Base-by-base conservation (phyloP, 768 basidiomycete species). In the Collybia sp. region DNA sequence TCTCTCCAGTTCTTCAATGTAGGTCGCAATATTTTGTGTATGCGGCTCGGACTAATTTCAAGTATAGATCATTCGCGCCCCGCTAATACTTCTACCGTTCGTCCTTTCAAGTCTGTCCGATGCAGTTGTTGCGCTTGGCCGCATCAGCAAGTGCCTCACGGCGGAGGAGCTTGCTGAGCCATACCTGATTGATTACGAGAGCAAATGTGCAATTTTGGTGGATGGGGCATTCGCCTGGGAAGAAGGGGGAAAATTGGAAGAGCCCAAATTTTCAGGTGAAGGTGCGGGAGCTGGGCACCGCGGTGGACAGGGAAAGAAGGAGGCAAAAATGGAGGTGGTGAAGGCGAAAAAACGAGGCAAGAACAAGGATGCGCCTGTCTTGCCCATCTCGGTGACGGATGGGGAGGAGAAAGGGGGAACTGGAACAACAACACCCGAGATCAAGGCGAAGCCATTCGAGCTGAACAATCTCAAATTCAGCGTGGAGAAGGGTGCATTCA, bases 1-100 rank as follows among this genome's bases (percentile, higher is more conserved):
- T 73, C 76, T 5, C 59, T 84, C 16, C 80, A 82, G 48, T 62
- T 80, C 20, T 81, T 83, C 65, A 81, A 81, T 48, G 77, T 78
- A 32, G 18, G 69, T 57, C 5, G 17, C 20, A 43, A 17, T 8
- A 10, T 16, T 11, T 17, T 12, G 13, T 36, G 18, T 25, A 25
- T 10, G 2, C 19, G 4, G 6, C 37, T 32, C 30, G 5, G 17
- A 44, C 17, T 19, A 31, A 4, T 15, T 30, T 12, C 15, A 17
- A 9, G 12, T 11, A 17, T 46, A 82, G 80, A 74, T 79, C 47
- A 76, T 83, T 53, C 76, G 79, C 15, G 55, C 63, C 6, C 83
- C 83, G 2, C 67, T 85, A 15, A 54, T 75, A n/a, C 60, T 78
- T 44, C 63, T 84, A 43, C 83, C 83, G 0, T 58, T 82, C 43